Evolutionary conservation across 176 grass and related monocot genomes (phyloP).

Genomic region (Saccharum spontaneum): DNA sequence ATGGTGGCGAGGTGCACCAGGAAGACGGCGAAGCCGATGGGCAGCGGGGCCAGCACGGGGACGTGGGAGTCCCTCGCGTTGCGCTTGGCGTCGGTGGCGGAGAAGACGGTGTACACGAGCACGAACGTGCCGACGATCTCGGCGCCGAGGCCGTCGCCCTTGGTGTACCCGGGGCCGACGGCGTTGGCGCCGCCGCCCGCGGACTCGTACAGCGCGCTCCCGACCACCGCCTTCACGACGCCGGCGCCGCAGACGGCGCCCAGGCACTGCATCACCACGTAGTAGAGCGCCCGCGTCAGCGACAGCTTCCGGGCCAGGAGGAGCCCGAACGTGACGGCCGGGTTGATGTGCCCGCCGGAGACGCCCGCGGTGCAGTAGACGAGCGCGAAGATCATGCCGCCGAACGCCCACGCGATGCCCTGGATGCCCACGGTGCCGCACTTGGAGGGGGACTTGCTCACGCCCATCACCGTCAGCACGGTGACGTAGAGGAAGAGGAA

Average conservation of each 20-base stretch:
- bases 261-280: constrained; percentile 18
- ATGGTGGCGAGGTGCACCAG: constrained; percentile 38
- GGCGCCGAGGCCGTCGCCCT: constrained; percentile 61
- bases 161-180: constrained; percentile 53
- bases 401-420: constrained; percentile 84
- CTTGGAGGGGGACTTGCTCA: constrained; percentile 50
- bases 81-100: constrained; percentile 82
- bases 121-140: constrained; percentile 77
- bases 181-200: constrained; percentile 71
- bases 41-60: constrained; percentile 21
- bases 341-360: constrained; percentile 13
- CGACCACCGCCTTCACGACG: neutral
- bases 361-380: constrained; percentile 85
- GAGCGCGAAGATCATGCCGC: constrained; percentile 80
- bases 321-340: constrained; percentile 29
- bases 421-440: constrained; percentile 74
- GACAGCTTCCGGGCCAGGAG: constrained; percentile 21
- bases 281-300: neutral
- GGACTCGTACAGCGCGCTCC: neutral
- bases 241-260: constrained; percentile 25
- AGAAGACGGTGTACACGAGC: constrained; percentile 81
- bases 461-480: constrained; percentile 80
- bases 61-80: constrained; percentile 31
- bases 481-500: constrained; percentile 91
- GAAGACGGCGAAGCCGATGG: constrained; percentile 34